Percentiles rank a stretch among this genome's conserved stretches.
Evolutionary conservation across 2,329 filamentous ascomycete genomes (phyloP).

Genomic region (Cercospora beticola): DNA sequence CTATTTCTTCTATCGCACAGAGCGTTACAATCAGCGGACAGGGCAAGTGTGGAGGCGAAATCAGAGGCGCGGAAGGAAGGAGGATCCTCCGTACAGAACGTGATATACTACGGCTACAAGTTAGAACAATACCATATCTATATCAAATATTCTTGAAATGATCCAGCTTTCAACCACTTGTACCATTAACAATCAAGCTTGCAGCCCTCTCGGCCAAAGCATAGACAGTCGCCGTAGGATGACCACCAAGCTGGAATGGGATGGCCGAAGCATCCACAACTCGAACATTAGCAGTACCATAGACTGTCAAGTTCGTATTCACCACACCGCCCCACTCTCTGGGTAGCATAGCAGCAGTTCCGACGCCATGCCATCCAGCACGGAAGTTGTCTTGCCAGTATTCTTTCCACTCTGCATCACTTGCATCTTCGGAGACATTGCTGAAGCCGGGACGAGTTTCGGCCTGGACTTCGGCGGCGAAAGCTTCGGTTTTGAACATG

Average conservation of each 20-base stretch:
- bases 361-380: constrained; percentile 25
- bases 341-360: constrained; percentile 32
- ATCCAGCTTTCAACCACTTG: not conserved
- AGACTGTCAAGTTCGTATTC: constrained; percentile 28
- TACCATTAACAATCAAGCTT: not conserved
- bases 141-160: not conserved
- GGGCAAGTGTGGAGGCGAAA: too few relatives aligned
- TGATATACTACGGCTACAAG: too few relatives aligned
- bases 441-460: constrained; percentile 32
- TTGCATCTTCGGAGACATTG: constrained; percentile 17
- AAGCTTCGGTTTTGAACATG: constrained; percentile 19
- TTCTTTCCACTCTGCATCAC: constrained; percentile 24
- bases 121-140: too few relatives aligned
- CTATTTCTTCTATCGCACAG: too few relatives aligned
- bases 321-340: constrained; percentile 28
- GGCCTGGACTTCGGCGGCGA: constrained; percentile 32
- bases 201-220: constrained; percentile 33
- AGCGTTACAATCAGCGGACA: too few relatives aligned
- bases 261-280: constrained; percentile 33
- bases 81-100: too few relatives aligned
- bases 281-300: constrained; percentile 28
- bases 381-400: constrained; percentile 19
- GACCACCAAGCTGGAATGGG: constrained; percentile 23
- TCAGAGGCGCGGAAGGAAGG: too few relatives aligned
- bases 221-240: constrained; percentile 28